Base-by-base conservation (phyloP, 148 eudicot species). In the Camellia japonica region DNA sequence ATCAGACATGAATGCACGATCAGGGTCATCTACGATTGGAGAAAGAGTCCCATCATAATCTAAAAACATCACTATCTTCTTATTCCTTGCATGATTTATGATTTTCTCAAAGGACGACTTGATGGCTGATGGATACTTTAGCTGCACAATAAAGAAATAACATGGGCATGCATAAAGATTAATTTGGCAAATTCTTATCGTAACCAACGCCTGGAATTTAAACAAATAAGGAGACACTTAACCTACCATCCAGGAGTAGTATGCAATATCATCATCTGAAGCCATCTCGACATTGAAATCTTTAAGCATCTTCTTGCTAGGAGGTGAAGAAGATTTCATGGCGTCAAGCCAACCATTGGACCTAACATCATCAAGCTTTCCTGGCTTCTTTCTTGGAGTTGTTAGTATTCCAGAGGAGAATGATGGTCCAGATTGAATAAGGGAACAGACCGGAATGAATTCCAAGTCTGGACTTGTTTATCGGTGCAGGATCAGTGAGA, bases 31-130 rank as follows among this genome's bases (percentile, higher is more conserved):
- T 5, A 93, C 97, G 12, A 93, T 93, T 3, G 97, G 97, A 46
- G 95, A 90, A 41, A 93, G 93, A 20, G 97, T 93, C 14, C 95
- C 97, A 20, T 93, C 97, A 82, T 93, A 94, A 84, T 94, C 98
- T 83, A 94, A 77, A 79, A 94, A 94, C n/a, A 94, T 52, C 46
- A 91, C 98, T 64, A 94, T 81, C 86, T 87, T 90, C 78, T 86
- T 92, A 47, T 83, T 81, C 79, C 82, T 82, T 8, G 89, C 94
- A 51, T 74, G 72, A 14, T 68, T 69, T 54, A 59, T 71, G 51
- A 93, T 88, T 67, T 66, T 54, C 73, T 85, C 89, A 60, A 93
- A 89, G 52, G 87, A 84, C 47, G 87, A 84, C 47, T 71, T 78
- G 61, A 93, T 83, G n/a, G 96, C 98, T 44, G 94, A 90, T 15